Evolutionary conservation across 305 asterid genomes (phyloP), one percentile per base, ranked within the genome.

Genomic region (Fraxinus sp.): DNA sequence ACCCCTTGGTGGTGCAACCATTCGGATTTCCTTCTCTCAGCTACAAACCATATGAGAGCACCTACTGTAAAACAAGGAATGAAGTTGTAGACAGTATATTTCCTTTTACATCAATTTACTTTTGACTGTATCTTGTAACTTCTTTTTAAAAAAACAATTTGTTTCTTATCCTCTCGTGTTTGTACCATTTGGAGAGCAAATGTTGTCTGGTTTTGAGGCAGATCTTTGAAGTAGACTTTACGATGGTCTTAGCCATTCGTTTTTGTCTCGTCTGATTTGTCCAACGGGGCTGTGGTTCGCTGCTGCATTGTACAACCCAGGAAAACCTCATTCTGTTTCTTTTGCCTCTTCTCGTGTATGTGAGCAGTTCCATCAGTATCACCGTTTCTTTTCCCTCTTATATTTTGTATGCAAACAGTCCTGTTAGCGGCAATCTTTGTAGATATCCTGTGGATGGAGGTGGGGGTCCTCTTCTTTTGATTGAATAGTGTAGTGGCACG

Each of bases 11-110:
- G 98, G 98, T 77, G 90, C 98, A n/a, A 93, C 90, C 81, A 93
- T 96, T 78, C 90, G 98, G 64, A 96, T 96, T 81, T 96, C 99
- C 52, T 96, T 96, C 86, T 96, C 99, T 75, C 99, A 96, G 94
- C 88, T 96, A 88, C 99, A 96, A 88, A 91, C 84, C 89, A 90
- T 96, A 82, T 96, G 93, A 93, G 76, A 39, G 37, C 36, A 49
- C 37, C 68, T 30, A 66, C 81, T 49, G 82, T 37, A 57, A 43
- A 39, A 28, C 80, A 68, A 35, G 70, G 18, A 2, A 43, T 41
- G 77, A 11, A 59, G 35, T 77, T 57, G 39, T 82, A 55, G 70
- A 85, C 81, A 18, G 79, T 64, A 77, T 66, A 76, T 74, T 41
- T 59, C 14, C 79, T 24, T 80, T 33, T 68, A 46, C 39, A 41